These are phyloP conservation scores for Vitis hybrid DNA, from an alignment of 177 flowering plant species.

Conservation along the genomic window DNA sequence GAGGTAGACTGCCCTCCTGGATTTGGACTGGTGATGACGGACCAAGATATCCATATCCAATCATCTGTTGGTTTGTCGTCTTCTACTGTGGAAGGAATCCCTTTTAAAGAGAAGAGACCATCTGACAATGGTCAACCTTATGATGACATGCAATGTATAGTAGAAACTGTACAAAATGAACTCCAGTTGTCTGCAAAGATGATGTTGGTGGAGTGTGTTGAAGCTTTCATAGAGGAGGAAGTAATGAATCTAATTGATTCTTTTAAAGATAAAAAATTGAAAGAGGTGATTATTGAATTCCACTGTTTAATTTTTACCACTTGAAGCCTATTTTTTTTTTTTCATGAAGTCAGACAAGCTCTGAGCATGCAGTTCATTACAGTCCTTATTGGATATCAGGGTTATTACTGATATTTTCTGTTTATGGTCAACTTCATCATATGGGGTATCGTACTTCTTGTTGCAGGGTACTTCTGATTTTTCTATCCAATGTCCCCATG, in stretches of 20 bases:
- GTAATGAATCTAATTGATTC: slow-evolving; percentile 25
- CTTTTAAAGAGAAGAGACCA: slow-evolving; percentile 7
- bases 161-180: slow-evolving; percentile 47
- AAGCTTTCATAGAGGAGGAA: slow-evolving; percentile 49
- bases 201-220: slow-evolving; percentile 39
- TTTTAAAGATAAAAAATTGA: slow-evolving; percentile 11
- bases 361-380: background rate
- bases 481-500: slow-evolving; percentile 2
- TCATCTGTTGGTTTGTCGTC: slow-evolving; percentile 20
- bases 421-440: background rate
- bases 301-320: background rate
- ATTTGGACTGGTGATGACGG: slow-evolving; percentile 30
- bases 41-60: slow-evolving; percentile 9
- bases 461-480: slow-evolving; percentile 33
- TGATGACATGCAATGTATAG: slow-evolving; percentile 29
- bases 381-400: background rate
- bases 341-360: background rate
- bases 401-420: background rate
- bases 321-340: background rate
- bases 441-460: background rate
- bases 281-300: slow-evolving; percentile 25
- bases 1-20: slow-evolving; percentile 64
- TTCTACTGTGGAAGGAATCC: slow-evolving; percentile 10
- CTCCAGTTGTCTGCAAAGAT: slow-evolving; percentile 45
- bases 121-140: slow-evolving; percentile 2